Conservation (phyloP, 2,329 filamentous ascomycete species). For the Penicillium sp. region DNA sequence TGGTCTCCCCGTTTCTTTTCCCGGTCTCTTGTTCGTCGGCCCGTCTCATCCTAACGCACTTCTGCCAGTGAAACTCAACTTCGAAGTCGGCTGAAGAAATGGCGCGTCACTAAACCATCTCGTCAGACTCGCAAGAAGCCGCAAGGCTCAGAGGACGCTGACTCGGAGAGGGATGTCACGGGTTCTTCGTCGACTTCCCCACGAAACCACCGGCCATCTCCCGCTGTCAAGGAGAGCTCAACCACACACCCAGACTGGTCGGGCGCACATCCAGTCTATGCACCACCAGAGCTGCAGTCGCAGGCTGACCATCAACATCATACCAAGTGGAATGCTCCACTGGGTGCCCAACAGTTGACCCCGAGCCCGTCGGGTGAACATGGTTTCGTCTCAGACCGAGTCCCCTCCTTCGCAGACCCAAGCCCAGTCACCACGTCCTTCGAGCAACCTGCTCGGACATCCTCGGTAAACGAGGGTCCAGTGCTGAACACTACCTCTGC, state of each 20-base stretch:
- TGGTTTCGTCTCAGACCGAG: constrained; percentile 19
- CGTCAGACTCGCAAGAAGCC: constrained; percentile 44
- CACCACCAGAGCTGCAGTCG: constrained; percentile 11
- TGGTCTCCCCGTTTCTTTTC: constrained; percentile 9
- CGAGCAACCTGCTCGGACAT: constrained; percentile 26
- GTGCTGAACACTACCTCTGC: constrained; percentile 27
- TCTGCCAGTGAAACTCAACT: constrained; percentile 44
- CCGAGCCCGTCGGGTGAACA: constrained; percentile 25
- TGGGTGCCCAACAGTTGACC: constrained; percentile 22
- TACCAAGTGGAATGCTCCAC: constrained; percentile 21
- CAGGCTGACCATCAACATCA: neutral
- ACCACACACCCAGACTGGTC: constrained; percentile 14
- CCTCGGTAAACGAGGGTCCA: constrained; percentile 25
- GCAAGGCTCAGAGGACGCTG: constrained; percentile 24
- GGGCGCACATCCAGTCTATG: constrained; percentile 13
- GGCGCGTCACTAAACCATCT: constrained; percentile 46
- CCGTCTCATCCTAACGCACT: neutral
- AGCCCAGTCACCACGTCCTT: constrained; percentile 26
- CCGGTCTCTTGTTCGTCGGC: neutral
- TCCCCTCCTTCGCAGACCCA: constrained; percentile 18
- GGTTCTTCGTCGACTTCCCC: constrained; percentile 12
- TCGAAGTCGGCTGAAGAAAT: constrained; percentile 46
- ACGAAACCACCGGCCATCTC: constrained; percentile 6
- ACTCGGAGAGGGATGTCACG: constrained; percentile 18
- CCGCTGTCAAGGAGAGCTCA: constrained; percentile 7